phyloP scores from a whole-genome alignment of 2,329 filamentous ascomycete species.

The Sporothrix sp. region DNA sequence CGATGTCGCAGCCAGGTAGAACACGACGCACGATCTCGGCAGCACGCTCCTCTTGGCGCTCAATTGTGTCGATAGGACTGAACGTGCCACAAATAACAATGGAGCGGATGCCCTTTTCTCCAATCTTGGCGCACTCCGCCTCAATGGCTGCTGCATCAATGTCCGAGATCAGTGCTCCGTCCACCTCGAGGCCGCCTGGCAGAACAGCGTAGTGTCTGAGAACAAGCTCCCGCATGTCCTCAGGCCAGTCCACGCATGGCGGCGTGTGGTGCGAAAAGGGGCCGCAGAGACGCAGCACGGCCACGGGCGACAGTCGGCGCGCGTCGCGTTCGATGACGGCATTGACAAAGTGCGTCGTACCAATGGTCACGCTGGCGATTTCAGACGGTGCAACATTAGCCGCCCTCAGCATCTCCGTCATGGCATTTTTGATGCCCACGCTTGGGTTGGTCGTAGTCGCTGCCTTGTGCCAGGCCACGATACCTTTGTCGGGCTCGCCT shows the following conservation, averaged over 20 bases:
- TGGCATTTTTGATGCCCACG: slow-evolving; percentile 35
- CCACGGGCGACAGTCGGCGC: slow-evolving; percentile 38
- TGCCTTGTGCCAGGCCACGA: slow-evolving; percentile 41
- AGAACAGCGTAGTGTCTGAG: slow-evolving; percentile 36
- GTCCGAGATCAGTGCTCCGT: slow-evolving; percentile 37
- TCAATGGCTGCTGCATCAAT: slow-evolving; percentile 34
- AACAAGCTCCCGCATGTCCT: slow-evolving; percentile 37
- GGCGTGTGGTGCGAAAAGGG: slow-evolving; percentile 42
- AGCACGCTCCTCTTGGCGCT: slow-evolving; percentile 39
- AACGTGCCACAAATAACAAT: slow-evolving; percentile 43
- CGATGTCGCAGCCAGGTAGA: slow-evolving; percentile 35
- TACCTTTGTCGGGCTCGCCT: slow-evolving; percentile 30
- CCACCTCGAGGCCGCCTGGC: slow-evolving; percentile 42
- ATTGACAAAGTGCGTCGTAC: slow-evolving; percentile 50
- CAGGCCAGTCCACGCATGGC: slow-evolving; percentile 45
- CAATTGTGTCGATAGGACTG: slow-evolving; percentile 40
- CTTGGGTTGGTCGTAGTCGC: slow-evolving; percentile 40
- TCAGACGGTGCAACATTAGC: slow-evolving; percentile 26
- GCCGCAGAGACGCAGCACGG: slow-evolving; percentile 44
- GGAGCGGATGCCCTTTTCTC: slow-evolving; percentile 33
- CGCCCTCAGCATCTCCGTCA: slow-evolving; percentile 33
- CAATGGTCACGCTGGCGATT: slow-evolving; percentile 42
- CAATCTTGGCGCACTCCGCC: slow-evolving; percentile 30
- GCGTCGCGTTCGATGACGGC: slow-evolving; percentile 46
- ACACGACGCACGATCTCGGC: slow-evolving; percentile 32